Evolutionary conservation across 768 basidiomycete species (phyloP).

Genomic region (Epithele typhae): DNA sequence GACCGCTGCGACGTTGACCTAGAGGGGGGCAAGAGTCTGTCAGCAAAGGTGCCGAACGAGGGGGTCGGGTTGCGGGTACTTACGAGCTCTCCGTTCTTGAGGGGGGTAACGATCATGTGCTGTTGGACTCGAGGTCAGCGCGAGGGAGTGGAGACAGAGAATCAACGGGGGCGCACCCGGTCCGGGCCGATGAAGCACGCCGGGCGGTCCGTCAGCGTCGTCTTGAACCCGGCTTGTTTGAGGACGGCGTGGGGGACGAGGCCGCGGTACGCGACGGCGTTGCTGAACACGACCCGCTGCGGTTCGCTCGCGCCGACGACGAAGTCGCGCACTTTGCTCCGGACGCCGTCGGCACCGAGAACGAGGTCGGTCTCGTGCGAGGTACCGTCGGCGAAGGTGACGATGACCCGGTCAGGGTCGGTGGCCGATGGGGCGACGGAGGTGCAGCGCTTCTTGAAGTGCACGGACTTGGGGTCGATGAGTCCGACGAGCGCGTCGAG

Average conservation of each 20-base stretch:
- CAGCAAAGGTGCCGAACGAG: background rate
- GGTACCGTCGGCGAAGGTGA: slow-evolving; percentile 48
- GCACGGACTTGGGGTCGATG: slow-evolving; percentile 36
- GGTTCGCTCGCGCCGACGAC: slow-evolving; percentile 26
- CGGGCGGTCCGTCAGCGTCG: slow-evolving; percentile 32
- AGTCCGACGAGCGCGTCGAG: slow-evolving; percentile 43
- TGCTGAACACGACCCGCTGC: slow-evolving; percentile 35
- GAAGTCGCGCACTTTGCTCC: slow-evolving; percentile 33
- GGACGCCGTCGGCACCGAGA: slow-evolving; percentile 38
- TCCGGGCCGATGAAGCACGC: slow-evolving; percentile 40
- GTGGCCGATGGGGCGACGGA: slow-evolving; percentile 12
- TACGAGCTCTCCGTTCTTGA: slow-evolving; percentile 40
- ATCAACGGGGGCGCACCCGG: slow-evolving; percentile 14
- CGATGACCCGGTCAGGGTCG: slow-evolving; percentile 17
- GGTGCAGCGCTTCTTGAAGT: slow-evolving; percentile 48
- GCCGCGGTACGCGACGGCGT: slow-evolving; percentile 46
- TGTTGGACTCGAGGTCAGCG: slow-evolving; percentile 17
- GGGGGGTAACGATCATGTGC: slow-evolving; percentile 53
- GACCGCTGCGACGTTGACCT: slow-evolving; percentile 44
- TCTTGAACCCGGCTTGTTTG: slow-evolving; percentile 39
- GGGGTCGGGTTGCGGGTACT: background rate
- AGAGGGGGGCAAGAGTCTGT: too few relatives aligned
- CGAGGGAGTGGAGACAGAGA: background rate
- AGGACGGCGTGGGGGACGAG: slow-evolving; percentile 39
- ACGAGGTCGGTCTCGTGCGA: slow-evolving; percentile 43